phyloP scores from a whole-genome alignment of 2,329 filamentous ascomycete genomes.

The Ophiostoma sp. region DNA sequence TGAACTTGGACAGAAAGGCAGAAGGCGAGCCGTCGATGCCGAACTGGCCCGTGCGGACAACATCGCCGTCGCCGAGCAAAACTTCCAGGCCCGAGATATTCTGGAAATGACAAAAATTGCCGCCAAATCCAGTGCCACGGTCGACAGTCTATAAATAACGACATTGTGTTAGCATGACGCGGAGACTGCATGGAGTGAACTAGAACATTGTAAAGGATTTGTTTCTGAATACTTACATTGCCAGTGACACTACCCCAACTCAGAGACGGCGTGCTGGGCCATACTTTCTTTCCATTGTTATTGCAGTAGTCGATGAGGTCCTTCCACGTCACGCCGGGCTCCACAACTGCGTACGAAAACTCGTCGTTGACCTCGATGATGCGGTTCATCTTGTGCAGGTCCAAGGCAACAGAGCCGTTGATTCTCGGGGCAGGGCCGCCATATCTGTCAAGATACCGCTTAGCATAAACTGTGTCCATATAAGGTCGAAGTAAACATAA shows the following conservation, averaged over 20 bases:
- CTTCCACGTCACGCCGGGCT: conserved; percentile 48
- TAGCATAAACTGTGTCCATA: no score
- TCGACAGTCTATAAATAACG: conserved; percentile 47
- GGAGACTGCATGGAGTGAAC: neutral
- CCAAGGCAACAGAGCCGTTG: conserved; percentile 47
- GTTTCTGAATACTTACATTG: no score
- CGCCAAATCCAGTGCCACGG: conserved; percentile 44
- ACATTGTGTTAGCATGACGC: no score
- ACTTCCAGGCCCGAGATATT: conserved; percentile 42
- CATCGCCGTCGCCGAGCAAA: conserved; percentile 35
- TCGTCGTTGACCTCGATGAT: conserved; percentile 46
- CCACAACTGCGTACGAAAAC: conserved; percentile 47
- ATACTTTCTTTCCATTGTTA: conserved; percentile 42
- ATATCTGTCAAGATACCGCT: no score
- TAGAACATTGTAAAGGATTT: conserved; percentile 7
- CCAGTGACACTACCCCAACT: conserved; percentile 53
- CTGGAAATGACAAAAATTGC: conserved; percentile 40
- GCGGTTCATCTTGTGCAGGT: conserved; percentile 47
- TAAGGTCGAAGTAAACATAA: no score
- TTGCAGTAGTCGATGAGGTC: conserved; percentile 44
- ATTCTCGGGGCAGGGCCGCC: conserved; percentile 51
- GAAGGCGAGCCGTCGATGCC: neutral
- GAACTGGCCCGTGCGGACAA: conserved; percentile 31
- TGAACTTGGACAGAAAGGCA: conserved; percentile 6
- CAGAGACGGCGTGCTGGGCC: conserved; percentile 41